These are phyloP conservation scores for Quercus mongolica DNA, from an alignment of 306 rosid genomes.

Conservation along the genomic window DNA sequence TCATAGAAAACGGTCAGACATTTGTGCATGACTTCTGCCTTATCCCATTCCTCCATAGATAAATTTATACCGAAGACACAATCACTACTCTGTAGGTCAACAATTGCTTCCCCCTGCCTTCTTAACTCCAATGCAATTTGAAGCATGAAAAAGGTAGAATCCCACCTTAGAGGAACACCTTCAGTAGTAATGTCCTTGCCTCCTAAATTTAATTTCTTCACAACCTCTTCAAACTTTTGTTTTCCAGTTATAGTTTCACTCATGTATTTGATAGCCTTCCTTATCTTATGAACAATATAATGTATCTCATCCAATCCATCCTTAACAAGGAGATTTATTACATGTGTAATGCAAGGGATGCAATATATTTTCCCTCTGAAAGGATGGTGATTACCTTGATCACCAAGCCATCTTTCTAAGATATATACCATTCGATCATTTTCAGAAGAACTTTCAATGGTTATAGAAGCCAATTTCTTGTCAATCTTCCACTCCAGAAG, in stretches of 20 bases:
- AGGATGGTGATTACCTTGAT: background rate
- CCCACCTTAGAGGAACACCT: too few species aligned
- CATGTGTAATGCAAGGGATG: background rate
- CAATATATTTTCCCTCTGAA: fast-evolving
- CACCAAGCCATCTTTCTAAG: fast-evolving
- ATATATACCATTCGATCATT: fast-evolving
- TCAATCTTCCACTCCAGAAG: too few species aligned
- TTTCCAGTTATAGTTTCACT: fast-evolving
- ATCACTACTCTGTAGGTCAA: fast-evolving
- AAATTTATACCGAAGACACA: fast-evolving
- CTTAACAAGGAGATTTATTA: background rate
- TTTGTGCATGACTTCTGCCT: too few species aligned
- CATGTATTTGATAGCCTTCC: background rate
- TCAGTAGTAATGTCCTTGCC: too few species aligned
- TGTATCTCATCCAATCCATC: background rate
- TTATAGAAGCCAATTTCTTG: too few species aligned
- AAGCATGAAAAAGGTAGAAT: too few species aligned
- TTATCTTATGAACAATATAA: background rate
- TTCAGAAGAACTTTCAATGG: fast-evolving
- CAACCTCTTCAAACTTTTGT: too few species aligned
- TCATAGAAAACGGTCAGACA: too few species aligned
- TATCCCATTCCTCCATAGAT: too few species aligned
- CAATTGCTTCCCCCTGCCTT: too few species aligned
- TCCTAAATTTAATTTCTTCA: too few species aligned
- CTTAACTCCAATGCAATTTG: too few species aligned